Base-by-base conservation (phyloP, 2,329 filamentous ascomycete species). In the Trichoderma guizhouense region DNA sequence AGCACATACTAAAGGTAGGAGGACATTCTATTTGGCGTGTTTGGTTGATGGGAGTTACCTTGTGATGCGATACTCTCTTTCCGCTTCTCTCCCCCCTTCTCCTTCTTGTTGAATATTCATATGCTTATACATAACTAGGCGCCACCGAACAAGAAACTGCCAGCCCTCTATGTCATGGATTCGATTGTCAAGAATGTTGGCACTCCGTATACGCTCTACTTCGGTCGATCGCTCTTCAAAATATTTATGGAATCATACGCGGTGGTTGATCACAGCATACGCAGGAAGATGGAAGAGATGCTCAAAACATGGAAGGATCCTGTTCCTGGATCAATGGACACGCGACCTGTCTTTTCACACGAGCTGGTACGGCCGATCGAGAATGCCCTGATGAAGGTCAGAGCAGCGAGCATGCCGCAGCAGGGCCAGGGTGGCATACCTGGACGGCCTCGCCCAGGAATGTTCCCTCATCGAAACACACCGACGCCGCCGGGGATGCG, bases 181-280 rank as follows among this genome's bases (percentile, higher is more conserved):
- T 98, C 95, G 18, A 95, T 99, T 73, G 95, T 97, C 79, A 99
- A 99, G 83, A 98, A 99, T 85, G 94, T 99, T 74, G 96, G 96
- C 73, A 98, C 95, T 1, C 96, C 96, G 8, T 99, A 99, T 82
- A 98, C 95, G 0, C 87, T 98, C 14, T 98, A 97, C 81, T 92
- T 99, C 75, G 94, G 95, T 67, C 91, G 93, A 53, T 95, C 95
- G 78, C 89, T 99, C 51, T 98, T 95, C 82, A 89, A 91, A 76
- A 98, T 94, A 5, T 99, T 97, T 80, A 98, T 98, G 94, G 93
- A 97, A 78, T 93, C 96, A 47, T 99, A 98, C 80, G 93, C 92
- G 4, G 89, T 97, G 73, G 95, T 98, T 74, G 94, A 97, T 77
- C 88, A 89, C 74, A 87, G 88, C 73, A 94, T 95, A 26, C 90